Conservation (phyloP, 2,329 filamentous ascomycete genomes). For the Paecilomyces sp. region DNA sequence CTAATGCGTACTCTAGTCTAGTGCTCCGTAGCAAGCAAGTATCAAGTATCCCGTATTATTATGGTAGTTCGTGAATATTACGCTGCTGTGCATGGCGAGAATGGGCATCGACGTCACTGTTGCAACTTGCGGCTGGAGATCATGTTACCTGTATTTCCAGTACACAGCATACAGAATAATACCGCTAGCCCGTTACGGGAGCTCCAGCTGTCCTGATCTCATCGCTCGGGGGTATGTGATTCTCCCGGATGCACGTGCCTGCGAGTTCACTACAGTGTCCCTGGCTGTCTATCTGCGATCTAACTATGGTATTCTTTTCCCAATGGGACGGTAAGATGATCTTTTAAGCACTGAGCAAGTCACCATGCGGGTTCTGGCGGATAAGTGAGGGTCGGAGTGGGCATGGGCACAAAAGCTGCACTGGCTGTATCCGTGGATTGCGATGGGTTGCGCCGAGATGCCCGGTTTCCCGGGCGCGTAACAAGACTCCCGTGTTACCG, state of each 20-base stretch:
- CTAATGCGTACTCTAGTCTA: too few species aligned
- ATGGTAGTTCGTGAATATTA: background rate
- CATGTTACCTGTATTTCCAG: too few species aligned
- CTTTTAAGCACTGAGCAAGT: background rate
- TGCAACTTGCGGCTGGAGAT: background rate
- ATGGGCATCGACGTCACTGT: background rate
- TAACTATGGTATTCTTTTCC: too few species aligned
- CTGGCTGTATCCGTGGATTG: background rate
- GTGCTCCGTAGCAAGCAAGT: too few species aligned
- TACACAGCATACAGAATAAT: background rate
- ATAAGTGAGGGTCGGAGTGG: background rate
- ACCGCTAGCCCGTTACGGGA: background rate
- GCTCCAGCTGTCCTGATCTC: too few species aligned
- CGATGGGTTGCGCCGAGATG: background rate
- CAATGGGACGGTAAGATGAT: background rate
- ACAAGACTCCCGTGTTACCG: slow-evolving; percentile 13
- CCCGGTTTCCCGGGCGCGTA: background rate
- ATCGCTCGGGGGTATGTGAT: background rate
- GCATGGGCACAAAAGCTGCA: background rate
- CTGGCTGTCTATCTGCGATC: background rate
- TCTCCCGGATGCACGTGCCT: background rate
- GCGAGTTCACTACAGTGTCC: background rate
- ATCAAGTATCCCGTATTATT: too few species aligned
- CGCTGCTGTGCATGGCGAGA: background rate
- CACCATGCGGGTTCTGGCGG: background rate